Percentiles rank a stretch among this genome's conserved stretches.
These are phyloP conservation scores for Alloascoidea hylecoeti DNA, from an alignment of 805 yeast species.

Conservation along the genomic window DNA sequence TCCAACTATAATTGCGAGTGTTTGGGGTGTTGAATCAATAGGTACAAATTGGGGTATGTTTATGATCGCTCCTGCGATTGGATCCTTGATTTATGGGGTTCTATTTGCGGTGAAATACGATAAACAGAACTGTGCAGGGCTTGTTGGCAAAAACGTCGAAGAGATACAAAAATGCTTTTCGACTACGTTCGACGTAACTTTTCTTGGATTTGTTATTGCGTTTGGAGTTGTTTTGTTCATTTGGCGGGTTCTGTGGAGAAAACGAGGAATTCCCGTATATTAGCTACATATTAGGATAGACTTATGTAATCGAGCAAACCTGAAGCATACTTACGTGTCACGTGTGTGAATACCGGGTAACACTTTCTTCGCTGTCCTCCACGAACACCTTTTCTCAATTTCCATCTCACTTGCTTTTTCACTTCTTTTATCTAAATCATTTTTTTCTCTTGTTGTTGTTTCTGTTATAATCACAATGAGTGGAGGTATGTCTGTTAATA, in stretches of 20 bases:
- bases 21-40: constrained; percentile 80
- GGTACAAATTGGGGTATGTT: constrained; percentile 92
- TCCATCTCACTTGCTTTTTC: too few species aligned
- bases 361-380: too few species aligned
- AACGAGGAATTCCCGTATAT: constrained; percentile 1
- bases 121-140: constrained; percentile 14
- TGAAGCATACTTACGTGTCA: too few species aligned
- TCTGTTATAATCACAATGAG: too few species aligned
- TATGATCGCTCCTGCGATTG: constrained; percentile 80
- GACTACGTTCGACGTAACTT: constrained; percentile 1
- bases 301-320: too few species aligned
- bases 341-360: too few species aligned
- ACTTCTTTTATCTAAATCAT: too few species aligned
- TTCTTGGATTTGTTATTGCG: background rate
- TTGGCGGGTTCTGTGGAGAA: constrained; percentile 2
- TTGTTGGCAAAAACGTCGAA: constrained; percentile 6
- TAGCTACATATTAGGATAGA: too few species aligned
- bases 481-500: too few species aligned
- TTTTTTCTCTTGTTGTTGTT: too few species aligned
- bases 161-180: constrained; percentile 5
- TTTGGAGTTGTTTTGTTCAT: constrained; percentile 1
- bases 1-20: constrained; percentile 71
- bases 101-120: constrained; percentile 57
- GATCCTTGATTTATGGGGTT: constrained; percentile 55
- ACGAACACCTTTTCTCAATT: too few species aligned